Evolutionary conservation across 352 stramenopile genomes (phyloP).

Genomic region (Phytophthora fragariae): DNA sequence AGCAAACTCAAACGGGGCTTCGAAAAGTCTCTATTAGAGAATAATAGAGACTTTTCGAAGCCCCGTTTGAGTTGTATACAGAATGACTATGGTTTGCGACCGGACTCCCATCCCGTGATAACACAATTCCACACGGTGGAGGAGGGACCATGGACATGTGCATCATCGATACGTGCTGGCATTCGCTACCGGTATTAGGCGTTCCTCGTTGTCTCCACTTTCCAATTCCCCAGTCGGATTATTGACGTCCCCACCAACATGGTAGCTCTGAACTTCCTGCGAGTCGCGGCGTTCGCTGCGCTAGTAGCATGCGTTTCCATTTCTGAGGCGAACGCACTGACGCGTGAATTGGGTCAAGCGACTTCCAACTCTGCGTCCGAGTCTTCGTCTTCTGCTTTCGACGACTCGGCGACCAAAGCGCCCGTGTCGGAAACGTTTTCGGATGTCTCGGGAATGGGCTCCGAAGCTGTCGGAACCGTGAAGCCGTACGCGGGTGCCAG

Average conservation of each 20-base stretch:
- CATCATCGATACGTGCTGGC: slow-evolving; percentile 2
- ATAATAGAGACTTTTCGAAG: too few relatives aligned
- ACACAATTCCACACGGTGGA: slow-evolving; percentile 21
- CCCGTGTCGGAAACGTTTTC: slow-evolving; percentile 28
- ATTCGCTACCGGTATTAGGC: not conserved
- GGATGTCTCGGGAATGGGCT: slow-evolving; percentile 21
- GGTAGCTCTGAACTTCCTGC: slow-evolving; percentile 27
- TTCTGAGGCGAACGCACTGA: slow-evolving; percentile 14
- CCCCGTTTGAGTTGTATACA: slow-evolving; percentile 30
- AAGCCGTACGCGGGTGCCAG: slow-evolving; percentile 23
- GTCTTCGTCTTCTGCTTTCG: slow-evolving; percentile 6
- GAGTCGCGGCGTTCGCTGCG: slow-evolving; percentile 18
- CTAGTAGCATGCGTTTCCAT: slow-evolving; percentile 28
- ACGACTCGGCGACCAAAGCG: slow-evolving; percentile 17
- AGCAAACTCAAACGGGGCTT: too few relatives aligned
- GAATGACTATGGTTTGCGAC: slow-evolving; percentile 10
- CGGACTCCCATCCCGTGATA: slow-evolving; percentile 30
- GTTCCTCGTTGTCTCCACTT: slow-evolving; percentile 16
- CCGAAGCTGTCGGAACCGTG: slow-evolving; percentile 20
- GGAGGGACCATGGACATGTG: slow-evolving; percentile 27
- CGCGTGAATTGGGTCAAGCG: slow-evolving; percentile 18
- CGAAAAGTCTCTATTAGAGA: too few relatives aligned
- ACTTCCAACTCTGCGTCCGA: slow-evolving; percentile 10
- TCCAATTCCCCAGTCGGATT: slow-evolving; percentile 12
- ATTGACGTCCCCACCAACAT: slow-evolving; percentile 19